Conservation (phyloP, 768 basidiomycete genomes). For the Lentinus brumalis region DNA sequence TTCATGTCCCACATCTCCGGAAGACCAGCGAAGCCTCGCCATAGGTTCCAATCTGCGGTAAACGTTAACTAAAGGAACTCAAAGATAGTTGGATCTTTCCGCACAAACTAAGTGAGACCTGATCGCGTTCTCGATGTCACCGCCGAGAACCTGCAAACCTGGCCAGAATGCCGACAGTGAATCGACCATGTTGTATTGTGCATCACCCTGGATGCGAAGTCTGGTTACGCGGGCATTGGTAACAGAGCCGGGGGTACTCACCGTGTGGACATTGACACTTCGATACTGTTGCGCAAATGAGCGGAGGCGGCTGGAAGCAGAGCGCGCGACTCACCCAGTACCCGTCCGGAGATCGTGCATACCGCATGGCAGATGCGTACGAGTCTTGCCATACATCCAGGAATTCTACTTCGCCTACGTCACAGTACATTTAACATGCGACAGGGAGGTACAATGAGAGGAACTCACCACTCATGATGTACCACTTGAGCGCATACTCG, state of each 20-base stretch:
- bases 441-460: neutral
- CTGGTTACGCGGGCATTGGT: neutral
- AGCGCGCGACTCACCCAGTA: conserved; percentile 66
- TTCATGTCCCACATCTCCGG: conserved; percentile 93
- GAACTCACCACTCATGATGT: conserved; percentile 74
- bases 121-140: conserved; percentile 87
- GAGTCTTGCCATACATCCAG: conserved; percentile 41
- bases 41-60: conserved; percentile 85
- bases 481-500: conserved; percentile 93
- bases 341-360: conserved; percentile 79
- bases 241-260: conserved; percentile 6
- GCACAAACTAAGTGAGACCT: conserved; percentile 87
- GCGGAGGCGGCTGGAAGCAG: too few relatives aligned
- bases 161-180: conserved; percentile 97
- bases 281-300: conserved; percentile 61
- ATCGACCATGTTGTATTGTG: conserved; percentile 80
- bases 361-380: conserved; percentile 63
- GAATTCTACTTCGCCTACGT: conserved; percentile 38
- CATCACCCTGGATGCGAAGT: conserved; percentile 54
- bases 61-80: conserved; percentile 6
- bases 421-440: neutral
- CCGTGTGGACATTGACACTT: conserved; percentile 65
- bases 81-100: conserved; percentile 23
- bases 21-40: conserved; percentile 83
- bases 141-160: conserved; percentile 87